phyloP scores from a whole-genome alignment of 2,329 filamentous ascomycete species.

The Ustilaginoidea virens region DNA sequence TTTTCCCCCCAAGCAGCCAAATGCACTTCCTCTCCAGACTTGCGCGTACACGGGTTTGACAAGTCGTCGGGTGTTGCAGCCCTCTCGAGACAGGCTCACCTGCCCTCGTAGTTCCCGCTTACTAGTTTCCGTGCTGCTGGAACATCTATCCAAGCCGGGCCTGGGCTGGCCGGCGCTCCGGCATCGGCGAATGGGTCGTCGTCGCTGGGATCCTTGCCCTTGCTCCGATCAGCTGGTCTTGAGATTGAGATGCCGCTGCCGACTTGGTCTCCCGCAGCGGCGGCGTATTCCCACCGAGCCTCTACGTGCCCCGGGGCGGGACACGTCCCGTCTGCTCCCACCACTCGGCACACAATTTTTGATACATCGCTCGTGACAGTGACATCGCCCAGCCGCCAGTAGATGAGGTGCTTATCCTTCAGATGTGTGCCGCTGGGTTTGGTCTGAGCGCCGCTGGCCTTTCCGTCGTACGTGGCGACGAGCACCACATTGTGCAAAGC shows the following conservation, averaged over 20 bases:
- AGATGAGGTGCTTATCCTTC: constrained; percentile 61
- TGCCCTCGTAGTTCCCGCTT: constrained; percentile 59
- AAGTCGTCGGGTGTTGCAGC: no score
- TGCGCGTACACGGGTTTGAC: no score
- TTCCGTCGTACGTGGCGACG: constrained; percentile 55
- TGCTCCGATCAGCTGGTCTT: constrained; percentile 31
- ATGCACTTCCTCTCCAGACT: no score
- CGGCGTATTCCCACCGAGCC: constrained; percentile 56
- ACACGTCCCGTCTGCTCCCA: constrained; percentile 52
- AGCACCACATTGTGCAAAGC: constrained; percentile 58
- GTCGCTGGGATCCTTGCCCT: constrained; percentile 33
- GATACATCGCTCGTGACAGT: constrained; percentile 48
- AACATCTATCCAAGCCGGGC: constrained; percentile 49
- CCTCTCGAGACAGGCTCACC: no score
- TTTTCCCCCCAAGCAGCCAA: no score
- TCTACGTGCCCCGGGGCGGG: constrained; percentile 66
- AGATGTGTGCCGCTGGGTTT: constrained; percentile 69
- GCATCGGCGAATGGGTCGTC: constrained; percentile 57
- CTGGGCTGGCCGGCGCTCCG: constrained; percentile 13
- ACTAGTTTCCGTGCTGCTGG: constrained; percentile 51
- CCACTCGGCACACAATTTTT: constrained; percentile 72
- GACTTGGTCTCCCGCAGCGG: constrained; percentile 26
- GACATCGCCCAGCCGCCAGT: constrained; percentile 69
- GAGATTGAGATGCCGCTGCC: constrained; percentile 52
- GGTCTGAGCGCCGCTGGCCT: constrained; percentile 53